Base-by-base conservation (phyloP, 495 filamentous ascomycete genomes). In the Penicillium turbatum region DNA sequence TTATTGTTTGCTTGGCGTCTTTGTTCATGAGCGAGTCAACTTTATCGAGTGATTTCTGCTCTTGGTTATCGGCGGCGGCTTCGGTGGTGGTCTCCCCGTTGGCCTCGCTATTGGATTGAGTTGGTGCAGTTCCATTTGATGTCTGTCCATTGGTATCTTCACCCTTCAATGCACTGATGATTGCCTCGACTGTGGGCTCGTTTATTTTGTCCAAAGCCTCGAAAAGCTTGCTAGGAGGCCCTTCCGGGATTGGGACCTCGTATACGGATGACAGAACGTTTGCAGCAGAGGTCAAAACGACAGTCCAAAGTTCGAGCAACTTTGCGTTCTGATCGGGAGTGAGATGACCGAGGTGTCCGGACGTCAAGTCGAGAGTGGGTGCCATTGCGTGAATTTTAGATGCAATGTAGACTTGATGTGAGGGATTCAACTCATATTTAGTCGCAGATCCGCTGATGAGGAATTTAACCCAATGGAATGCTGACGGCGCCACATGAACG, bases 151-250 rank as follows among this genome's bases (percentile, higher is more conserved):
- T 37, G 19, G 2, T 24, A 13, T 39, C 16, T 26, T 47, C 32
- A 16, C 41, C 54, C 21, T 61, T 63, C 19, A 64, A 39, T 5
- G 61, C 61, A 35, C 40, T 30, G 15, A 61, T 29, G 6, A 64
- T 56, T 8, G 57, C 58, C 6, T 59, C 61, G 2, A 64, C 58
- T 6, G 54, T 55, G 1, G 61, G 58, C 29, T 64, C 61, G 16
- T 61, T 43, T 37, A 64, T 49, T 10, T 48, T 55, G 21, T 60
- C 51, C 35, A 57, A 44, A 17, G 42, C 41, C 31, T 57, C 54
- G 30, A 63, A 60, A 5, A 63, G 35, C n/a, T 60, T 56, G 15
- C 47, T 56, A 1, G 60, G 40, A 2, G 57, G 38, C 1, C 50
- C 54, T 31, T 61, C 35, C 5, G 57, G 57, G 6, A 63, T 34